Conservation (phyloP, 768 basidiomycete species). For the Termitomyces eurrhizus region DNA sequence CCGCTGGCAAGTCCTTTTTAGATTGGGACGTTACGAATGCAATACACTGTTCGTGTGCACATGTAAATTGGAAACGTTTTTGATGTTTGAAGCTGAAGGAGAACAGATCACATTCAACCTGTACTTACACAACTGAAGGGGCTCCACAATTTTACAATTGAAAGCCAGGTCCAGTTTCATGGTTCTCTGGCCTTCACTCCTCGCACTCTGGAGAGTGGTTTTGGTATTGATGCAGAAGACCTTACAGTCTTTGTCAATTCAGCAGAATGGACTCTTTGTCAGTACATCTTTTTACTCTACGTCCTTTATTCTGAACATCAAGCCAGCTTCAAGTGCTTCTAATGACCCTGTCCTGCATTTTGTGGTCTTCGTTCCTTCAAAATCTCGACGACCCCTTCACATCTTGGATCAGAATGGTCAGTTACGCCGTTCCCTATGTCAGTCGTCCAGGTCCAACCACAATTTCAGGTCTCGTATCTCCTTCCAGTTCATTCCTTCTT, state of each 20-base stretch:
- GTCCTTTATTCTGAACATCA: not conserved
- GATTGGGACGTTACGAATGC: conserved; percentile 74
- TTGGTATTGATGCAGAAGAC: conserved; percentile 73
- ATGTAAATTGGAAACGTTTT: not conserved
- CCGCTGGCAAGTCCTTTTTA: conserved; percentile 52
- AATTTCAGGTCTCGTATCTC: conserved; percentile 40
- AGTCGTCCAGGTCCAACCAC: conserved; percentile 9
- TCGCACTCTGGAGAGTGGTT: conserved; percentile 32
- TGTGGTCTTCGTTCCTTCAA: conserved; percentile 80
- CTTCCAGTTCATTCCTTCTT: conserved; percentile 72
- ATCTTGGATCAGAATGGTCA: conserved; percentile 57
- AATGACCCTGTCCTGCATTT: conserved; percentile 95
- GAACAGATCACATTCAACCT: conserved; percentile 65
- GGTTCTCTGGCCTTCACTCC: conserved; percentile 86
- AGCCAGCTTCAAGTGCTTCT: conserved; percentile 82
- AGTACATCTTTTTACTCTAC: conserved; percentile 12
- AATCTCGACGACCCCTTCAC: conserved; percentile 60
- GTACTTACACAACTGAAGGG: conserved; percentile 52
- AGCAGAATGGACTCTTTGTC: conserved; percentile 93
- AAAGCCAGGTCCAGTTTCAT: conserved; percentile 92
- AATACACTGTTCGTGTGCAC: conserved; percentile 52
- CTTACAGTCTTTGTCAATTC: conserved; percentile 94
- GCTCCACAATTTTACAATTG: conserved; percentile 89
- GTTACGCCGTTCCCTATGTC: conserved; percentile 1
- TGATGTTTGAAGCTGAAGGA: not conserved